Evolutionary conservation across 768 basidiomycete species (phyloP).

Genomic region (Boletus edulis): DNA sequence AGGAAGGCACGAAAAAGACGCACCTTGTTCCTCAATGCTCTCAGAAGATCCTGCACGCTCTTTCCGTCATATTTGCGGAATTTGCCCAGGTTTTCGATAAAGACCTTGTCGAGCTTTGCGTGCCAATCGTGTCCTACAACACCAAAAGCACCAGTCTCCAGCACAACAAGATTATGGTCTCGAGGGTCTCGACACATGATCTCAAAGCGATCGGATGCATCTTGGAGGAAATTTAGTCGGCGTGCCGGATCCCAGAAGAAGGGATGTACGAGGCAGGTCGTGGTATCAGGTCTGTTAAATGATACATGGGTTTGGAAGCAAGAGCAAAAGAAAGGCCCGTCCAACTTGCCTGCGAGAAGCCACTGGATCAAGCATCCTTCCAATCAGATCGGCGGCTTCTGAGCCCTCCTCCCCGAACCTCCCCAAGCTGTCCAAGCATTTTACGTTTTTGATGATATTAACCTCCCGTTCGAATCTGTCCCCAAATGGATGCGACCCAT

Average conservation of each 20-base stretch:
- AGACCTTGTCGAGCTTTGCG: conserved; percentile 76
- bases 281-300: conserved; percentile 74
- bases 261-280: conserved; percentile 85
- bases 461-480: conserved; percentile 90
- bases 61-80: conserved; percentile 95
- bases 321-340: neutral
- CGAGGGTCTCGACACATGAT: conserved; percentile 94
- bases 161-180: conserved; percentile 66
- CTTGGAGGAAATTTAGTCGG: conserved; percentile 91
- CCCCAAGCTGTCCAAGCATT: conserved; percentile 67
- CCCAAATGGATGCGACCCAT: conserved; percentile 91
- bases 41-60: conserved; percentile 87
- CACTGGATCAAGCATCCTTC: conserved; percentile 73
- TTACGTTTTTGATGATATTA: conserved; percentile 86
- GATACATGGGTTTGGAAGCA: conserved; percentile 2
- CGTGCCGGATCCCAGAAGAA: conserved; percentile 94
- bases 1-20: conserved; percentile 29
- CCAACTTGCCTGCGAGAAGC: conserved; percentile 67
- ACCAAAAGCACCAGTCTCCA: conserved; percentile 66
- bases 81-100: conserved; percentile 94
- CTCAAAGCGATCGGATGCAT: conserved; percentile 96
- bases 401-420: conserved; percentile 89
- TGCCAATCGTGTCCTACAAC: conserved; percentile 95
- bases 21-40: conserved; percentile 95
- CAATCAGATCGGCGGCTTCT: conserved; percentile 85